Base-by-base conservation (phyloP, 2,329 filamentous ascomycete genomes). In the Neofusicoccum umdonicola region DNA sequence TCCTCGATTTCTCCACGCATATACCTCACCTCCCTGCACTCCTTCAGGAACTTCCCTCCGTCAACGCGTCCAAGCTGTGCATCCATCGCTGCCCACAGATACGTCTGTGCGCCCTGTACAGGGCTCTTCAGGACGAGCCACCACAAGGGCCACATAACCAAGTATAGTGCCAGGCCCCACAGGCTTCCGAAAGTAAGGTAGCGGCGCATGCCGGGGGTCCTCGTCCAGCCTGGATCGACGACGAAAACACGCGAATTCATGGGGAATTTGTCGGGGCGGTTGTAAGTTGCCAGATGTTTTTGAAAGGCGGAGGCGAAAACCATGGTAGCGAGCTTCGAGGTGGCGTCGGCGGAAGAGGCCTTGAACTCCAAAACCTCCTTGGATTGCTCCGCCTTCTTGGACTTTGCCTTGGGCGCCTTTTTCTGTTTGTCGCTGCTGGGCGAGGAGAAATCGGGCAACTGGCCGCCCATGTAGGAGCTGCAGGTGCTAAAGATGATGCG, bases 111-210 rank as follows among this genome's bases (percentile, higher is more conserved):
- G 2, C 92, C 95, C 79, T 91, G 88, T 61, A 88, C 80, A 0
- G 93, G 86, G 39, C 90, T 93, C 78, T 99, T 98, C 62, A 99
- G 82, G 1, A 97, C 76, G 22, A 99, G 77, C 92, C 94, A 98
- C 76, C 91, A 92, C 0, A 96, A 69, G 1, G 90, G 84, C 83
- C 94, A 99, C 39, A 87, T 86, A 11, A 90, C 50, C 7, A 97
- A 76, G 77, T 99, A 99, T 17, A 92, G 56, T 0, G 88, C 76
- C 19, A 99, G 81, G 0, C 93, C 93, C 84, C 87, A 88, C 0
- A 99, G 81, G 3, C 91, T 91, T 6, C 95, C 95, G 37, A 92
- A 85, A 0, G 91, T 93, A 34, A 99, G 81, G 89, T 93, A 98
- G 65, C 93, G 85, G 50, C 92, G 86, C 78, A 89, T 96, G 1